Evolutionary conservation across 805 yeast genomes (phyloP).

Genomic region (Wickerhamomyces tratensis): DNA sequence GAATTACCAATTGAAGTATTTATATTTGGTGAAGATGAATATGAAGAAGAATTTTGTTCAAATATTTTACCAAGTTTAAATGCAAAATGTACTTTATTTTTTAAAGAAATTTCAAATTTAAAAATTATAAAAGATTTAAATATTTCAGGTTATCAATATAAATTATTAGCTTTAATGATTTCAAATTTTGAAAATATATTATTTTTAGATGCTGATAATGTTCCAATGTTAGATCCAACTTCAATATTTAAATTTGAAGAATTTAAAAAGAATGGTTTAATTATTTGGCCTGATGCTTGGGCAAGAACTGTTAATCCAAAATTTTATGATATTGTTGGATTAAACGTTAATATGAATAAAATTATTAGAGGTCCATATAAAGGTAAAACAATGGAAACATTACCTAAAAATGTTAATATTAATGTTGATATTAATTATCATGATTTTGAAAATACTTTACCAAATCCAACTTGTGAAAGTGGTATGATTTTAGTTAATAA

Average conservation of each 20-base stretch:
- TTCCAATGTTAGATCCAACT: slow-evolving; percentile 55
- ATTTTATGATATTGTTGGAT: slow-evolving; percentile 41
- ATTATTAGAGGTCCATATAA: slow-evolving; percentile 27
- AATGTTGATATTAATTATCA: slow-evolving; percentile 32
- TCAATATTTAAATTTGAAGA: slow-evolving; percentile 33
- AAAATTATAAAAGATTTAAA: slow-evolving; percentile 32
- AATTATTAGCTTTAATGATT: slow-evolving; percentile 55
- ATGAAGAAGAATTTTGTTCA: slow-evolving; percentile 59
- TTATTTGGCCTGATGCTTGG: slow-evolving; percentile 69
- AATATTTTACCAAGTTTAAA: slow-evolving; percentile 45
- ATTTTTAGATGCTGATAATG: slow-evolving; percentile 63
- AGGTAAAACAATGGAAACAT: slow-evolving; percentile 18
- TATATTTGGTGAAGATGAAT: slow-evolving; percentile 54
- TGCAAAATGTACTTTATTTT: slow-evolving; percentile 55
- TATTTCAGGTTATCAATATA: slow-evolving; percentile 54
- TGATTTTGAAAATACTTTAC: slow-evolving; percentile 45
- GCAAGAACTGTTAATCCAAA: slow-evolving; percentile 56
- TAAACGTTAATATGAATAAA: slow-evolving; percentile 21
- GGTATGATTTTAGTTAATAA: slow-evolving; percentile 54
- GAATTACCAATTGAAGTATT: slow-evolving; percentile 62
- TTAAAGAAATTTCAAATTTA: slow-evolving; percentile 45
- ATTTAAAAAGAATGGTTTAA: slow-evolving; percentile 32
- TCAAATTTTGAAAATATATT: slow-evolving; percentile 63
- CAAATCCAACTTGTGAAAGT: slow-evolving; percentile 57
- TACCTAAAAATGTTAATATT: slow-evolving; percentile 5